These are phyloP conservation scores for Stenocarpella maydis DNA, from an alignment of 2,329 filamentous ascomycete genomes.

Conservation along the genomic window DNA sequence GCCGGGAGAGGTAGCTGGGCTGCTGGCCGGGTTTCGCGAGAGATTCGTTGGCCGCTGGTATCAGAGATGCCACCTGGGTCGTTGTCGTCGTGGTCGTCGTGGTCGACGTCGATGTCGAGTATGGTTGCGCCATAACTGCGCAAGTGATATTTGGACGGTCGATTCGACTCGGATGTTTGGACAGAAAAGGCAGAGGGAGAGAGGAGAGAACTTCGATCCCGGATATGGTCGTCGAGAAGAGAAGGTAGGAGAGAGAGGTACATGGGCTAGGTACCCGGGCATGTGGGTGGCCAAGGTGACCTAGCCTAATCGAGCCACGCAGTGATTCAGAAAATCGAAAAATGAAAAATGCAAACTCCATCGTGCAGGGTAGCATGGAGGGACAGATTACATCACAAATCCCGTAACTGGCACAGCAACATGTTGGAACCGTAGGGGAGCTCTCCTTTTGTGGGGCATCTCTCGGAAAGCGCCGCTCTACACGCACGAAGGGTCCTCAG, in stretches of 20 bases:
- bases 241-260: no score
- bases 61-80: background rate
- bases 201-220: background rate
- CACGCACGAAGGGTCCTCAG: background rate
- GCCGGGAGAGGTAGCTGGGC: slow-evolving; percentile 21
- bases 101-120: background rate
- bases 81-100: background rate
- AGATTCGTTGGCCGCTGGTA: slow-evolving; percentile 7
- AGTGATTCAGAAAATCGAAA: background rate
- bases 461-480: background rate
- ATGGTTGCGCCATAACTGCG: slow-evolving; percentile 7
- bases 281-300: background rate
- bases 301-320: background rate
- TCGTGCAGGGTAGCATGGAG: background rate
- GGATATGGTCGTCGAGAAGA: background rate
- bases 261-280: background rate
- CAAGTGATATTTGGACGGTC: background rate
- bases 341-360: background rate
- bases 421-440: no score
- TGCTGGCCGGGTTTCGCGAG: background rate
- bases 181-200: background rate
- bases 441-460: slow-evolving; percentile 15
- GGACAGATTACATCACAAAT: slow-evolving; percentile 17
- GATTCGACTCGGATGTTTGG: background rate
- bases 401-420: no score